Conservation (phyloP, 2,329 filamentous ascomycete species). For the Arthrinium puccinioides region DNA sequence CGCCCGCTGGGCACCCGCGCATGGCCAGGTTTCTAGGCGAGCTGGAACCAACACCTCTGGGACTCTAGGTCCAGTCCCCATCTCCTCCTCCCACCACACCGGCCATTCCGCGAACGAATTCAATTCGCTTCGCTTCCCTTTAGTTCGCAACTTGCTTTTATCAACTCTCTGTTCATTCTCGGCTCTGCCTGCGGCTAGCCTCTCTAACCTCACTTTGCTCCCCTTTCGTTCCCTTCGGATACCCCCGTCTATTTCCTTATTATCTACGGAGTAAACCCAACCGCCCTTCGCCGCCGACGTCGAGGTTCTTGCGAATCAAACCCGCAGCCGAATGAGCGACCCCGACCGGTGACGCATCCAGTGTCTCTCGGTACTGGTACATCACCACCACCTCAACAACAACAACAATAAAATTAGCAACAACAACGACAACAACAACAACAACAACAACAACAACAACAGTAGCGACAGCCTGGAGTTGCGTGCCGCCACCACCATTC, state of each 20-base stretch:
- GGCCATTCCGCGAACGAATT: too few species aligned
- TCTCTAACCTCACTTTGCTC: too few species aligned
- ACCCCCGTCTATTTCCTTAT: not conserved
- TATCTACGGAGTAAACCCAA: not conserved
- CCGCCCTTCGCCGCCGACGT: not conserved
- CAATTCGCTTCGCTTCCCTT: too few species aligned
- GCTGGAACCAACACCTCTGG: too few species aligned
- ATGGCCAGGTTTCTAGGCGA: too few species aligned
- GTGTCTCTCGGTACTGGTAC: slow-evolving; percentile 2
- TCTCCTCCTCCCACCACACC: too few species aligned
- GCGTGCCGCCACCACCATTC: not conserved
- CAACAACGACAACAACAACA: not conserved
- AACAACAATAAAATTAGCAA: slow-evolving; percentile 1
- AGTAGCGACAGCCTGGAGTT: not conserved
- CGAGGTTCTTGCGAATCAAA: slow-evolving; percentile 5
- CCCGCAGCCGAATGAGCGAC: slow-evolving; percentile 6
- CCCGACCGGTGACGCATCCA: slow-evolving; percentile 7
- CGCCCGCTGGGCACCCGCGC: too few species aligned
- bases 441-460: not conserved
- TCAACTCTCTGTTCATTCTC: too few species aligned
- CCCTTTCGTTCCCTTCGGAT: not conserved
- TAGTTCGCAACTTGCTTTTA: too few species aligned
- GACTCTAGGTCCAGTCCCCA: too few species aligned
- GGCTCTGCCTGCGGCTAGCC: too few species aligned
- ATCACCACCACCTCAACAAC: not conserved